phyloP scores from a whole-genome alignment of 2,329 filamentous ascomycete species.

The Phyllosticta citriasiana region DNA sequence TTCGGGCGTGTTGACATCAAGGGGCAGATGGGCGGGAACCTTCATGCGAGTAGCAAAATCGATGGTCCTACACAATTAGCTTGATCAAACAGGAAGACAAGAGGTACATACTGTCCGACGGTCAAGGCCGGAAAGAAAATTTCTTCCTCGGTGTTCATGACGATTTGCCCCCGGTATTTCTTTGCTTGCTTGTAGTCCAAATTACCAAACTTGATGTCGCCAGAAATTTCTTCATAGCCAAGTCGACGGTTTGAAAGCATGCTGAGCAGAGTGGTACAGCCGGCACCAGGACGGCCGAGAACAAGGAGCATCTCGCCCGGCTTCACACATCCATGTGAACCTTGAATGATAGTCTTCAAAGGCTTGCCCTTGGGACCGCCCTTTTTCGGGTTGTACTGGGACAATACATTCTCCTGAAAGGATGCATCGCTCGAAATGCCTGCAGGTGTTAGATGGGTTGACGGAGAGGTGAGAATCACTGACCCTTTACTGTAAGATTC shows the following conservation, averaged over 20 bases:
- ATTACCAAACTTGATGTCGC: constrained; percentile 43
- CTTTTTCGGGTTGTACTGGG: constrained; percentile 6
- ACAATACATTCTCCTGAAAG: constrained; percentile 12
- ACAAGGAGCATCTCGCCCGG: constrained; percentile 59
- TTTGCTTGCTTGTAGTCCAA: constrained; percentile 33
- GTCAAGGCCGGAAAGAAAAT: constrained; percentile 42
- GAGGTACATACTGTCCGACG: constrained; percentile 23
- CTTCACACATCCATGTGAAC: constrained; percentile 42
- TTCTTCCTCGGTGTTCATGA: constrained; percentile 46
- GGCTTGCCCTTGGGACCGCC: background rate
- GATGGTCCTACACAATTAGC: constrained; percentile 28
- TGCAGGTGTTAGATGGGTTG: background rate
- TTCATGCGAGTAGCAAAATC: constrained; percentile 50
- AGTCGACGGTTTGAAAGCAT: constrained; percentile 43
- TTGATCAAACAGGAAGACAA: constrained; percentile 14
- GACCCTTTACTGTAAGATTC: constrained; percentile 8
- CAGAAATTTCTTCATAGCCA: constrained; percentile 12
- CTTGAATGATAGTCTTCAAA: constrained; percentile 11
- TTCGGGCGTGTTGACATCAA: constrained; percentile 32
- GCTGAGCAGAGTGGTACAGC: constrained; percentile 76
- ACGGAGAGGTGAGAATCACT: background rate
- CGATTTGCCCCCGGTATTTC: constrained; percentile 47
- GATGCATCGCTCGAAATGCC: constrained; percentile 4
- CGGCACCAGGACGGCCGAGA: constrained; percentile 59
- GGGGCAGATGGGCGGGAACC: constrained; percentile 41